phyloP scores from a whole-genome alignment of 179 eudicot species.

The Silene vulgaris region DNA sequence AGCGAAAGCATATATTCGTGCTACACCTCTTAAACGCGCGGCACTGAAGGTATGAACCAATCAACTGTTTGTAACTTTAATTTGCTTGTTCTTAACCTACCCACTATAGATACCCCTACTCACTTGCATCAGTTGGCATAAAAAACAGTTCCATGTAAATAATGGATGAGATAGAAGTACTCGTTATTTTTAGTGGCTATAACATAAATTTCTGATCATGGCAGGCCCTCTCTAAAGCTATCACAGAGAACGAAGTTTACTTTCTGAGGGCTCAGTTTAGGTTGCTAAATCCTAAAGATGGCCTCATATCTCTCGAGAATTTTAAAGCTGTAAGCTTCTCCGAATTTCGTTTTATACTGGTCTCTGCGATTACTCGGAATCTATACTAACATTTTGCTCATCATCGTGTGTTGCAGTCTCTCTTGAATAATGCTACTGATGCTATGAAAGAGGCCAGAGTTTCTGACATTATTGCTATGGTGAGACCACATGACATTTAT shows the following conservation, averaged over 20 bases:
- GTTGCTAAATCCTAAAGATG: constrained; percentile 75
- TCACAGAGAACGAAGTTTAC: constrained; percentile 64
- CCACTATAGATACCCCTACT: too few relatives aligned
- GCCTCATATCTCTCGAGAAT: constrained; percentile 58
- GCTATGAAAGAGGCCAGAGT: constrained; percentile 88
- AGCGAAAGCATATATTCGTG: constrained; percentile 60
- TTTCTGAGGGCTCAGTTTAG: constrained; percentile 72
- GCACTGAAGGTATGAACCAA: constrained; percentile 55
- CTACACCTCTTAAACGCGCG: constrained; percentile 72
- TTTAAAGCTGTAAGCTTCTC: constrained; percentile 52
- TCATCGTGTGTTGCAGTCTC: constrained; percentile 52
- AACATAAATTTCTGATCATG: constrained; percentile 14
- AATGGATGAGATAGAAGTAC: too few relatives aligned
- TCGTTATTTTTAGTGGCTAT: neutral
- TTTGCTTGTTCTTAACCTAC: too few relatives aligned
- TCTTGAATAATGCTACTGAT: constrained; percentile 60
- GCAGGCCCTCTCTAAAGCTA: constrained; percentile 92
- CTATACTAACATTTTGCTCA: constrained; percentile 5
- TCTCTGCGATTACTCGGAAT: neutral
- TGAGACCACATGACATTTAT: constrained; percentile 31
- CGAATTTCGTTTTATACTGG: neutral
- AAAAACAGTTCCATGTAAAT: too few relatives aligned
- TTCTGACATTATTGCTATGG: constrained; percentile 59
- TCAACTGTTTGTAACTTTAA: neutral
- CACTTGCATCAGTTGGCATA: too few relatives aligned